Conservation (phyloP, 345 rosid genomes). For the Excoecaria cochinchinensis region DNA sequence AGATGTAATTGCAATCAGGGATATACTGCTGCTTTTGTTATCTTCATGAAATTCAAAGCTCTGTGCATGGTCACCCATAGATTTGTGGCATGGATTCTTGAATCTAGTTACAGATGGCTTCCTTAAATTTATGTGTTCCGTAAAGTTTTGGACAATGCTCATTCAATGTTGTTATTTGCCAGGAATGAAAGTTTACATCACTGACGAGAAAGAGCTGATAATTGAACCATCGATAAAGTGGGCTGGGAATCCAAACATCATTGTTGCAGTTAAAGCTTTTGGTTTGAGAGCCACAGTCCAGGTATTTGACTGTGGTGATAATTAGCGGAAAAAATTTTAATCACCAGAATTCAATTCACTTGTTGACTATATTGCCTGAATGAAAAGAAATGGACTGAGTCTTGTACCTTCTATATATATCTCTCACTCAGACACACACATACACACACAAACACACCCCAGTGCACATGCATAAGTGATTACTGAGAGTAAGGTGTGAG, state of each 20-base stretch:
- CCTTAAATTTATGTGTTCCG: background rate
- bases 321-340: background rate
- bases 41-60: too few species aligned
- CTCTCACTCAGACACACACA: background rate
- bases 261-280: conserved; percentile 30
- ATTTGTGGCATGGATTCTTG: background rate
- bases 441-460: background rate
- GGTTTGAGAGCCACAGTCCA: conserved; percentile 36
- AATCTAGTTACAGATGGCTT: background rate
- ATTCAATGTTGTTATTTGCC: conserved; percentile 4
- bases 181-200: conserved; percentile 34
- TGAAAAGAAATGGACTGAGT: background rate
- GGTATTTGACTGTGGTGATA: conserved; percentile 14
- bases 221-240: conserved; percentile 31
- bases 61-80: too few species aligned
- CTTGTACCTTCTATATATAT: background rate
- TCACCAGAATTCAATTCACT: background rate
- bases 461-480: background rate
- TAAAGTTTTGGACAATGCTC: background rate
- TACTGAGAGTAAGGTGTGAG: background rate
- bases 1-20: too few species aligned
- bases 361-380: background rate
- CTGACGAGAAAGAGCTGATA: conserved; percentile 35
- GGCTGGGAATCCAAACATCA: conserved; percentile 38
- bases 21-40: too few species aligned